Conservation (phyloP, 108 stramenopile genomes). For the Cyclotella kingstonii region DNA sequence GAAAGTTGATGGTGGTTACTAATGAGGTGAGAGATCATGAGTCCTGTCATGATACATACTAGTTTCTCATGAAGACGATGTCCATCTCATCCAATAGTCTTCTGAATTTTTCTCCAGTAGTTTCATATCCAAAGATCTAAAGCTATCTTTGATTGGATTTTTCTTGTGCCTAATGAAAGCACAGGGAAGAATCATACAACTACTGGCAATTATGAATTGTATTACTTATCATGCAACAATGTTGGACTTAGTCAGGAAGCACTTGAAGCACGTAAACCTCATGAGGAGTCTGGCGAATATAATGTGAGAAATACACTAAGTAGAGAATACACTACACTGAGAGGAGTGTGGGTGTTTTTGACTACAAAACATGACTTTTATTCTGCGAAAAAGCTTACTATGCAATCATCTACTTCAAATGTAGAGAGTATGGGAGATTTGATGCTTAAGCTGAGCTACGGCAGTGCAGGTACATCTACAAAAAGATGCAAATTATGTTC, state of each 20-base stretch:
- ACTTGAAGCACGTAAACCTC: slow-evolving; percentile 50
- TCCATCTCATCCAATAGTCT: background rate
- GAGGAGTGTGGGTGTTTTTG: slow-evolving; percentile 61
- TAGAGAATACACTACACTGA: slow-evolving; percentile 47
- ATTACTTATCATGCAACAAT: slow-evolving; percentile 66
- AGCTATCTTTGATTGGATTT: slow-evolving; percentile 88
- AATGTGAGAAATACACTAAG: slow-evolving; percentile 52
- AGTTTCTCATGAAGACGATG: background rate
- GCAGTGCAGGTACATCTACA: background rate
- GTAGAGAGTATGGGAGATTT: background rate
- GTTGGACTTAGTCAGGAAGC: slow-evolving; percentile 64
- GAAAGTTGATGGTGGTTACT: slow-evolving; percentile 59
- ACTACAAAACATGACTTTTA: slow-evolving; percentile 71
- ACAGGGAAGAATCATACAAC: too few species aligned
- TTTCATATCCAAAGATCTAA: slow-evolving; percentile 79
- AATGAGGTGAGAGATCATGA: slow-evolving; percentile 46
- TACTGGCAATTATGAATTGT: slow-evolving; percentile 65
- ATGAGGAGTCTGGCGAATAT: slow-evolving; percentile 54
- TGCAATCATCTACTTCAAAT: slow-evolving; percentile 27
- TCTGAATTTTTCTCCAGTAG: background rate
- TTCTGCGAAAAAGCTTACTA: slow-evolving; percentile 59
- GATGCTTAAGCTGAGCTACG: slow-evolving; percentile 38
- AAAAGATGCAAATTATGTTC: background rate
- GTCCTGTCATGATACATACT: background rate
- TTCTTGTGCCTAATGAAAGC: slow-evolving; percentile 27